Percentiles rank a stretch among this genome's conserved stretches.
phyloP scores from a whole-genome alignment of 1,284 basidiomycete species.

The Kwoniella shivajii region DNA sequence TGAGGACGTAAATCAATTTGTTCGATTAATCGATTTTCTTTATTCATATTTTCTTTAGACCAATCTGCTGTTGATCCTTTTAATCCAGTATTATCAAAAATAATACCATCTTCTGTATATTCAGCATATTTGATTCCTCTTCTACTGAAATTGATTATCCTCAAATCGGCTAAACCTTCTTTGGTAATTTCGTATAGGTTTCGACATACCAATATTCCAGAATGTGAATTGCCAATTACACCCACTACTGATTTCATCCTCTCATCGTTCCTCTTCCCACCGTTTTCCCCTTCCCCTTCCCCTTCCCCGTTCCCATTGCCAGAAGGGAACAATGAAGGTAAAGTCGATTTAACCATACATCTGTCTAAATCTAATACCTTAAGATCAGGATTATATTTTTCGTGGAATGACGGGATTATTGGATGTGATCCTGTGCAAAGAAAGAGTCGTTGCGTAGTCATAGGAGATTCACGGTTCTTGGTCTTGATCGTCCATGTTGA shows the following conservation, averaged over 20 bases:
- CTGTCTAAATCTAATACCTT: constrained; percentile 30
- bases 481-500: constrained; percentile 9
- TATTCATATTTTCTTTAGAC: constrained; percentile 24
- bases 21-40: constrained; percentile 1
- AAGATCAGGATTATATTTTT: constrained; percentile 28
- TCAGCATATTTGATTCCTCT: constrained; percentile 25
- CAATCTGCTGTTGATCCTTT: constrained; percentile 32
- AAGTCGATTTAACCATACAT: constrained; percentile 18
- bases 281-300: too few species aligned
- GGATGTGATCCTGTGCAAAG: constrained; percentile 34
- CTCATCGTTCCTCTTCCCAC: too few species aligned
- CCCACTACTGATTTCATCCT: constrained; percentile 21
- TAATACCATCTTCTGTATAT: constrained; percentile 28
- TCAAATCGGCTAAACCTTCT: constrained; percentile 4
- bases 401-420: constrained; percentile 11
- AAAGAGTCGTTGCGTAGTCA: constrained; percentile 8
- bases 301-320: background rate
- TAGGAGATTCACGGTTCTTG: background rate
- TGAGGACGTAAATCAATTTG: constrained; percentile 21
- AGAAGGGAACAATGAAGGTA: constrained; percentile 20
- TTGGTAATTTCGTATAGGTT: constrained; percentile 25
- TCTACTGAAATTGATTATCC: constrained; percentile 27
- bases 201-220: constrained; percentile 28
- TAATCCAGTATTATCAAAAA: constrained; percentile 32
- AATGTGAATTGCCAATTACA: constrained; percentile 34